A percentile compares a stretch with the other conserved stretches of the same genome.
These are phyloP conservation scores for Sporisorium sorghi DNA, from an alignment of 1,284 basidiomycete genomes.

Conservation along the genomic window DNA sequence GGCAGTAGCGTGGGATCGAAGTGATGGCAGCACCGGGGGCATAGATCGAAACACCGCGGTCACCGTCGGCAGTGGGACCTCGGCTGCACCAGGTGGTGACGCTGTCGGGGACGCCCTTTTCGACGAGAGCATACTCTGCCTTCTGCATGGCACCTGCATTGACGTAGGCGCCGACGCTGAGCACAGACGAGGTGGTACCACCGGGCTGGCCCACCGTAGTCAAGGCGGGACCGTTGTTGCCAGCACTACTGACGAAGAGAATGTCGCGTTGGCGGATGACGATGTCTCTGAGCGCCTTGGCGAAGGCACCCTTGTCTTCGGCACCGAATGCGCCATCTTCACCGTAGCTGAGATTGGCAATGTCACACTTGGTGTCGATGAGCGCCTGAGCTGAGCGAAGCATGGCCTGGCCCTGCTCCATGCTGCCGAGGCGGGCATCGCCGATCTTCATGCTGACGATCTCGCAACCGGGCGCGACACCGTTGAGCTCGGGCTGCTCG, in stretches of 20 bases:
- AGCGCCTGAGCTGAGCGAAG: slow-evolving; percentile 69
- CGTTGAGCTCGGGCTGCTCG: slow-evolving; percentile 64
- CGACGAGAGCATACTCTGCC: slow-evolving; percentile 69
- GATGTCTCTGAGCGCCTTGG: slow-evolving; percentile 57
- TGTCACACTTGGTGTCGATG: slow-evolving; percentile 66
- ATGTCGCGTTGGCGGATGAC: slow-evolving; percentile 66
- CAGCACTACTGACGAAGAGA: slow-evolving; percentile 66
- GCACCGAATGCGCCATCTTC: slow-evolving; percentile 67
- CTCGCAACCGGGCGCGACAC: slow-evolving; percentile 68
- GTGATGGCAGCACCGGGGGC: slow-evolving; percentile 70
- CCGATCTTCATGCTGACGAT: slow-evolving; percentile 67
- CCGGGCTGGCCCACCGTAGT: slow-evolving; percentile 69
- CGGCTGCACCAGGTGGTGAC: slow-evolving; percentile 70
- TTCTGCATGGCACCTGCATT: slow-evolving; percentile 68
- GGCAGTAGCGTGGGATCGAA: slow-evolving; percentile 68
- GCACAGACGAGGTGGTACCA: slow-evolving; percentile 66
- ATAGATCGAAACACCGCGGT: slow-evolving; percentile 66
- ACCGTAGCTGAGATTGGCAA: slow-evolving; percentile 70
- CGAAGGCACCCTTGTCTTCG: slow-evolving; percentile 68
- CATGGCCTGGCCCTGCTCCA: slow-evolving; percentile 69
- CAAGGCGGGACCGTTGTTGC: slow-evolving; percentile 69
- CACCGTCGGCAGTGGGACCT: slow-evolving; percentile 68
- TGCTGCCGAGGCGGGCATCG: slow-evolving; percentile 62
- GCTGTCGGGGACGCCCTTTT: slow-evolving; percentile 63
- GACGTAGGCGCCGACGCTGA: slow-evolving; percentile 69